A percentile compares a stretch with the other conserved stretches of the same genome.
Conservation (phyloP, 306 rosid genomes). For the Trifolium fragiferum region DNA sequence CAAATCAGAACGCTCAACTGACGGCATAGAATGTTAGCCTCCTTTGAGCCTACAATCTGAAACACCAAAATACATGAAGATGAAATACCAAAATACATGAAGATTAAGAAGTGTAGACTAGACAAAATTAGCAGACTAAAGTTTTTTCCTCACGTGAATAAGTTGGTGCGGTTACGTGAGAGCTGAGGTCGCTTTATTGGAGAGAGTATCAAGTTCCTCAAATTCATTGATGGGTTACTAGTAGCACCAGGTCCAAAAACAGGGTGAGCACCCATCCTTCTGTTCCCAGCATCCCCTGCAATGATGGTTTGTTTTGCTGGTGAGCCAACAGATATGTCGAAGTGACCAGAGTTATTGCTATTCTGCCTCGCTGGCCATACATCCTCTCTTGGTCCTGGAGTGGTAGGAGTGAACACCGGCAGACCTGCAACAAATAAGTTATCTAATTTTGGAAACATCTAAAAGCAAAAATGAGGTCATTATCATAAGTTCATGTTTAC, state of each 20-base stretch:
- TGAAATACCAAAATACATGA: constrained; percentile 47
- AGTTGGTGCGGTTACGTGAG: constrained; percentile 80
- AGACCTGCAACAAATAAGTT: constrained; percentile 91
- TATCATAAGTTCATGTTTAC: constrained; percentile 14
- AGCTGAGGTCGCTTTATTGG: constrained; percentile 97
- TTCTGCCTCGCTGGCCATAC: constrained; percentile 92
- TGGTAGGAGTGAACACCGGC: constrained; percentile 75
- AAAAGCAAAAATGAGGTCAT: constrained; percentile 46
- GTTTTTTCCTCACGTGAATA: constrained; percentile 71
- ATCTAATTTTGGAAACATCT: constrained; percentile 76
- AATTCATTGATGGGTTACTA: constrained; percentile 77
- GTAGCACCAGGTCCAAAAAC: constrained; percentile 63
- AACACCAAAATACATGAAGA: constrained; percentile 44
- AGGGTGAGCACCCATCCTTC: constrained; percentile 71
- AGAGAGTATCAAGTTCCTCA: constrained; percentile 86
- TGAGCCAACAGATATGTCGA: constrained; percentile 81
- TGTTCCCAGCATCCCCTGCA: constrained; percentile 67
- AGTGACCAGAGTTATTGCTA: constrained; percentile 81
- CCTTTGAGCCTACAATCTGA: constrained; percentile 71
- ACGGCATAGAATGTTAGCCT: constrained; percentile 33
- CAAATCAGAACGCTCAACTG: constrained; percentile 35
- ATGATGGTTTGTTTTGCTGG: constrained; percentile 69
- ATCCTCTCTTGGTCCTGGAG: constrained; percentile 99
- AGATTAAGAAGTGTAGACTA: constrained; percentile 25
- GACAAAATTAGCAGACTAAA: constrained; percentile 14